A percentile compares a stretch with the other conserved stretches of the same genome.
Conservation (phyloP, 352 stramenopile species). For the Aphanomyces cochlioides region DNA sequence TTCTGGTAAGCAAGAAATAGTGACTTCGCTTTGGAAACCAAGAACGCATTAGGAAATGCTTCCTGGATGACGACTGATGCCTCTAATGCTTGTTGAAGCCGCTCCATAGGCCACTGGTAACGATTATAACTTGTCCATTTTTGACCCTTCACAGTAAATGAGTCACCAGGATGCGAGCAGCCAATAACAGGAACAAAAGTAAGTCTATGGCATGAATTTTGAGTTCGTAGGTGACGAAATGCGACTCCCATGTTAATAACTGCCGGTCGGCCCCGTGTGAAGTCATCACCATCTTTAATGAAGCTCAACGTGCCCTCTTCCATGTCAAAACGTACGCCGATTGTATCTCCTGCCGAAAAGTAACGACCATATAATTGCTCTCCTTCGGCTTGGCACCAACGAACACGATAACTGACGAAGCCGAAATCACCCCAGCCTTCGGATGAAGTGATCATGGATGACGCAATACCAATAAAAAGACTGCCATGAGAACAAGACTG, state of each 20-base stretch:
- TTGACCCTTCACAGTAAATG: slow-evolving; percentile 7
- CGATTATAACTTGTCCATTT: neutral
- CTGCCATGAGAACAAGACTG: slow-evolving; percentile 24
- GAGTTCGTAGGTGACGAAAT: slow-evolving; percentile 36
- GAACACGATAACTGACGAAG: slow-evolving; percentile 57
- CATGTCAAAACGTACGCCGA: slow-evolving; percentile 27
- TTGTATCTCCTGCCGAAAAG: slow-evolving; percentile 24
- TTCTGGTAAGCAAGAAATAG: neutral
- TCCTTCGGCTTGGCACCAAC: slow-evolving; percentile 27
- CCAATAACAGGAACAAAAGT: slow-evolving; percentile 16
- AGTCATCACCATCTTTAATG: slow-evolving; percentile 28
- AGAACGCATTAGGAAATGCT: neutral
- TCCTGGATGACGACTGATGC: slow-evolving; percentile 3
- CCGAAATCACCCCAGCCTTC: slow-evolving; percentile 50
- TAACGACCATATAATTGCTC: slow-evolving; percentile 30
- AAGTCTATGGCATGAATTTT: neutral
- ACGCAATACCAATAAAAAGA: slow-evolving; percentile 32
- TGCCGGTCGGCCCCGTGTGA: slow-evolving; percentile 20
- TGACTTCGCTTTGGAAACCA: neutral
- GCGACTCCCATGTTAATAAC: slow-evolving; percentile 47
- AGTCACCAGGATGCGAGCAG: slow-evolving; percentile 20
- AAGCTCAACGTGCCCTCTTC: slow-evolving; percentile 21
- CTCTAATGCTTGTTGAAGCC: slow-evolving; percentile 2
- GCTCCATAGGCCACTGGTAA: neutral
- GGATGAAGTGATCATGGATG: slow-evolving; percentile 38